Percentiles rank a stretch among this genome's conserved stretches.
These are phyloP conservation scores for Kregervanrija delftensis DNA, from an alignment of 805 yeast species.

Conservation along the genomic window DNA sequence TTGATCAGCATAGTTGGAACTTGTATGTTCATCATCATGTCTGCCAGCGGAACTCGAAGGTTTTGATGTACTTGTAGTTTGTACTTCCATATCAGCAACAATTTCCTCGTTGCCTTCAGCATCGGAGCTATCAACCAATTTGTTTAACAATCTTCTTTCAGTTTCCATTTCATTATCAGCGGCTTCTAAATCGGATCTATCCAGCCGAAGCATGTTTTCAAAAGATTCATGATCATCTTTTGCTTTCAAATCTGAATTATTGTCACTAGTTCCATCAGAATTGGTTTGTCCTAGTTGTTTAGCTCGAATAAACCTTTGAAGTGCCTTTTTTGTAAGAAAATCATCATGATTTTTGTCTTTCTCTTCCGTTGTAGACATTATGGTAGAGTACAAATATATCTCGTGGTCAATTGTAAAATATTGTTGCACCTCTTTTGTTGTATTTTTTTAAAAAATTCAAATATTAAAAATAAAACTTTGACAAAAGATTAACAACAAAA, in stretches of 20 bases:
- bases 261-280: no score
- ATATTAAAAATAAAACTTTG: no score
- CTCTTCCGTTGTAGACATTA: no score
- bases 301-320: constrained; percentile 10
- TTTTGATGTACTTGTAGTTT: not conserved
- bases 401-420: no score
- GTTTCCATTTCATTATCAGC: not conserved
- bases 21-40: no score
- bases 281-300: not conserved
- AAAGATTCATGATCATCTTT: not conserved
- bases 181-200: not conserved
- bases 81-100: not conserved
- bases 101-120: constrained; percentile 2
- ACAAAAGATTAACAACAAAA: no score
- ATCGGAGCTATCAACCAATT: not conserved
- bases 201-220: not conserved
- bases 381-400: no score
- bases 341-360: constrained; percentile 7
- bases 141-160: no score
- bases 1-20: not conserved
- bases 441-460: no score
- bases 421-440: no score
- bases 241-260: not conserved
- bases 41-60: no score
- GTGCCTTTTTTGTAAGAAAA: constrained; percentile 7